These are phyloP conservation scores for Extremus antarcticus DNA, from an alignment of 495 filamentous ascomycete genomes.

Conservation along the genomic window DNA sequence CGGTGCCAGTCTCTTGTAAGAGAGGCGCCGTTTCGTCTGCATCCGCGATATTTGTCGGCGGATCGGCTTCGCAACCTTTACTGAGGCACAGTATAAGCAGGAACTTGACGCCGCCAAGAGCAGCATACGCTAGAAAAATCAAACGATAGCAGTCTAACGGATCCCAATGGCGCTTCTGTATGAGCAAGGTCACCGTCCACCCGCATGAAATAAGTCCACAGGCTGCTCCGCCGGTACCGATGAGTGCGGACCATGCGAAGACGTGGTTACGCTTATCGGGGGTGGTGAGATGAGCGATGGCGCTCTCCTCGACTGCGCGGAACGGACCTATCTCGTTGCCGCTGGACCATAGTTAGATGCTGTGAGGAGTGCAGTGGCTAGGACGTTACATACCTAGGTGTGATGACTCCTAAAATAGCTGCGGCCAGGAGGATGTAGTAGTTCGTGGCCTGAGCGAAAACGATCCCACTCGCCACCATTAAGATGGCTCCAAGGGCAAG, in stretches of 20 bases:
- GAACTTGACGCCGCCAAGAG: slow-evolving; percentile 57
- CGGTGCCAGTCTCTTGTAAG: background rate
- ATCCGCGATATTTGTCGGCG: slow-evolving; percentile 17
- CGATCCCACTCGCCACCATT: slow-evolving; percentile 55
- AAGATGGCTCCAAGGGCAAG: slow-evolving; percentile 53
- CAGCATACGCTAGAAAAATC: slow-evolving; percentile 63
- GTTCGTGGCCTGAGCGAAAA: slow-evolving; percentile 56
- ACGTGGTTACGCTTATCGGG: slow-evolving; percentile 54
- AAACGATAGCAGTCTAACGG: slow-evolving; percentile 50
- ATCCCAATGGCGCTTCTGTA: slow-evolving; percentile 39
- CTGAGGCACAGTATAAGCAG: slow-evolving; percentile 50
- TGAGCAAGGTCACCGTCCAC: slow-evolving; percentile 47
- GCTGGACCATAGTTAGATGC: no score
- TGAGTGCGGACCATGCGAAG: slow-evolving; percentile 70
- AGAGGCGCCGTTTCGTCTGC: background rate
- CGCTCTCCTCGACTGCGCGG: slow-evolving; percentile 78
- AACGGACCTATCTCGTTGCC: slow-evolving; percentile 44
- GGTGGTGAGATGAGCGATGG: slow-evolving; percentile 59
- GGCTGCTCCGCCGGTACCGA: slow-evolving; percentile 55
- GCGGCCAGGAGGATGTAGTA: slow-evolving; percentile 65
- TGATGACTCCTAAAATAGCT: slow-evolving; percentile 75
- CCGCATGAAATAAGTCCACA: slow-evolving; percentile 55
- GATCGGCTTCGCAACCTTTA: slow-evolving; percentile 43
- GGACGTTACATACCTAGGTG: no score
- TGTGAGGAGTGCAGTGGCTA: no score